These are phyloP conservation scores for Cercophora sp. DNA, from an alignment of 495 filamentous ascomycete species.

Conservation along the genomic window DNA sequence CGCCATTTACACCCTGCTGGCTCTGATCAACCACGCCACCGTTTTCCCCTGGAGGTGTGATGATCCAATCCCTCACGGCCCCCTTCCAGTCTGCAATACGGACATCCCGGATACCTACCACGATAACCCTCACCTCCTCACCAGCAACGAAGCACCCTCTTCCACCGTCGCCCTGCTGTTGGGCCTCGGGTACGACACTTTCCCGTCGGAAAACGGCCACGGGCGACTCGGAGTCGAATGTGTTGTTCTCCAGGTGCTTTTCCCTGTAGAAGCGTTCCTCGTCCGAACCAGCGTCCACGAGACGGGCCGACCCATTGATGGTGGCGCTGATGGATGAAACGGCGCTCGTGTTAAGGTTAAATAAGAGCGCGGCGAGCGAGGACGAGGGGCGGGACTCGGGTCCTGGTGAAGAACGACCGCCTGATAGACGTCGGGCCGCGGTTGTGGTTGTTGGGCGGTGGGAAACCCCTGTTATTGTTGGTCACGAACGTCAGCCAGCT, in stretches of 20 bases:
- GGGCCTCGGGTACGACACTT: slow-evolving; percentile 28
- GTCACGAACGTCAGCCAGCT: no score
- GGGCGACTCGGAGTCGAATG: slow-evolving; percentile 56
- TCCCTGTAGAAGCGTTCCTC: slow-evolving; percentile 79
- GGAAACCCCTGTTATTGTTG: slow-evolving; percentile 75
- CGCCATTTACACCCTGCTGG: no score
- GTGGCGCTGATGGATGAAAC: slow-evolving; percentile 90
- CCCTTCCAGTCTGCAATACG: slow-evolving; percentile 81
- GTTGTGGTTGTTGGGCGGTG: slow-evolving; percentile 80
- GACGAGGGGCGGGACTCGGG: slow-evolving; percentile 48
- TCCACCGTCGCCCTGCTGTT: slow-evolving; percentile 45
- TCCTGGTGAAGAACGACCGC: slow-evolving; percentile 49
- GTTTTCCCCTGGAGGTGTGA: slow-evolving; percentile 47
- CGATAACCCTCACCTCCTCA: slow-evolving; percentile 66
- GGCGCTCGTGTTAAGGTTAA: slow-evolving; percentile 84
- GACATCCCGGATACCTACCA: slow-evolving; percentile 69
- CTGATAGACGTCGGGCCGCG: slow-evolving; percentile 53
- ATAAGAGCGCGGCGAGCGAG: slow-evolving; percentile 72
- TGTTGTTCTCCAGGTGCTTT: slow-evolving; percentile 87
- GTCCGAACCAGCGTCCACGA: slow-evolving; percentile 67
- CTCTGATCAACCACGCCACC: slow-evolving; percentile 24
- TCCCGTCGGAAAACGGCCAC: slow-evolving; percentile 43
- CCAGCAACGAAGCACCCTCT: slow-evolving; percentile 62
- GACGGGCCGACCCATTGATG: slow-evolving; percentile 75
- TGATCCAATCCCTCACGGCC: slow-evolving; percentile 65